Base-by-base conservation (phyloP, 352 stramenopile genomes). In the Peronospora tabacina region DNA sequence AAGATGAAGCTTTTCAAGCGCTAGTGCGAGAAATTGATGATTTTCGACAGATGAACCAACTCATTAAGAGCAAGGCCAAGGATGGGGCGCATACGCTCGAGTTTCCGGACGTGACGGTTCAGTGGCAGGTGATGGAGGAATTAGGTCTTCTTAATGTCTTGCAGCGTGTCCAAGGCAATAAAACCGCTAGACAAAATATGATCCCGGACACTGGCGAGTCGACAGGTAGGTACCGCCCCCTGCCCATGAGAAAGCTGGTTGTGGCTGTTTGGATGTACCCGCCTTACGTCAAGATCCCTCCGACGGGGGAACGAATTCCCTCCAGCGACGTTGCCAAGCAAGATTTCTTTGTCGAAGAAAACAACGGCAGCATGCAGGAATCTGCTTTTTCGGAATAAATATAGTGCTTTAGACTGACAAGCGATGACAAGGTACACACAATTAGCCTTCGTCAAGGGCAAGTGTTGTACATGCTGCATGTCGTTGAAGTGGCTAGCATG, bases 261-360 rank as follows among this genome's bases (percentile, higher is more conserved):
- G 58, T 90, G n/a, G 58, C 57, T 10, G 68, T 75, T 40, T 90
- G 79, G 79, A 64, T 90, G 40, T 90, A 90, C 44, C 79, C 79
- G 12, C 72, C 68, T 11, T 65, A 85, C 24, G 75, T 86, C 10
- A 56, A 60, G 34, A 79, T 90, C 20, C 74, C 79, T 44, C 53
- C 64, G 0, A 87, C 69, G 2, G 75, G 70, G 22, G 61, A 82
- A 16, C 77, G 64, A 13, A 75, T 86, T 8, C 77, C 77, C 15
- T 47, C 38, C 17, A 65, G 73, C 39, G 48, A 66, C 37, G 39
- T 41, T 11, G 66, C 51, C 44, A 64, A 65, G 11, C 68, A 58
- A 7, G 67, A 84, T 42, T 89, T 89, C 40, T 77, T 89, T 30
- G 26, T 53, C 9, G 51, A 35, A 5, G 50, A 9, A n/a, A 44